These are phyloP conservation scores for Curvularia eragrostidis DNA, from an alignment of 2,329 filamentous ascomycete genomes.

Conservation along the genomic window DNA sequence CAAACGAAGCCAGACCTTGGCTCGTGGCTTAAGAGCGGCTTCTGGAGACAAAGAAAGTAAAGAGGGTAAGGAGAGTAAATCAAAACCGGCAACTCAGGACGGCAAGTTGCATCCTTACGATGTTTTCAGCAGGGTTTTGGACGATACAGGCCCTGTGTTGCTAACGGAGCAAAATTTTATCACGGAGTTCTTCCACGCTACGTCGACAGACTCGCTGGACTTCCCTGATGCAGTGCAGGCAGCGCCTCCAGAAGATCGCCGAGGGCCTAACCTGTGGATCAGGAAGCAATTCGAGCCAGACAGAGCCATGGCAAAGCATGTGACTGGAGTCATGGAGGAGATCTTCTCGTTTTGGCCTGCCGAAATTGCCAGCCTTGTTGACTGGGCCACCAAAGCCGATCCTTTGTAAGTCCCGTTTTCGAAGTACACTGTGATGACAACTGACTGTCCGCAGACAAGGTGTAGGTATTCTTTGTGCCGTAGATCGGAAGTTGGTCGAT, in stretches of 20 bases:
- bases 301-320: conserved; percentile 79
- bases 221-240: conserved; percentile 81
- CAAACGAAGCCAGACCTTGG: conserved; percentile 88
- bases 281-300: conserved; percentile 87
- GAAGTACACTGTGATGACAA: neutral
- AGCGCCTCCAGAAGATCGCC: conserved; percentile 70
- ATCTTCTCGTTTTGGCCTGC: conserved; percentile 82
- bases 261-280: conserved; percentile 73
- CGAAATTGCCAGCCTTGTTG: conserved; percentile 79
- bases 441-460: conserved; percentile 71
- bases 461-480: conserved; percentile 79
- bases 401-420: conserved; percentile 69
- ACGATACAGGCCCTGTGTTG: conserved; percentile 82
- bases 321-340: conserved; percentile 87
- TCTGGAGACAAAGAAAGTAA: conserved; percentile 66
- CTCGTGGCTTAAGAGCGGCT: conserved; percentile 73
- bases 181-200: conserved; percentile 94
- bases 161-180: conserved; percentile 97
- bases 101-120: conserved; percentile 77
- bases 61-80: conserved; percentile 57
- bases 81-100: conserved; percentile 64
- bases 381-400: conserved; percentile 82
- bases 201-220: conserved; percentile 80
- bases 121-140: conserved; percentile 78
- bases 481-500: conserved; percentile 80